These are phyloP conservation scores for Leccinum pallidistipes DNA, from an alignment of 1,284 basidiomycete genomes.

Conservation along the genomic window DNA sequence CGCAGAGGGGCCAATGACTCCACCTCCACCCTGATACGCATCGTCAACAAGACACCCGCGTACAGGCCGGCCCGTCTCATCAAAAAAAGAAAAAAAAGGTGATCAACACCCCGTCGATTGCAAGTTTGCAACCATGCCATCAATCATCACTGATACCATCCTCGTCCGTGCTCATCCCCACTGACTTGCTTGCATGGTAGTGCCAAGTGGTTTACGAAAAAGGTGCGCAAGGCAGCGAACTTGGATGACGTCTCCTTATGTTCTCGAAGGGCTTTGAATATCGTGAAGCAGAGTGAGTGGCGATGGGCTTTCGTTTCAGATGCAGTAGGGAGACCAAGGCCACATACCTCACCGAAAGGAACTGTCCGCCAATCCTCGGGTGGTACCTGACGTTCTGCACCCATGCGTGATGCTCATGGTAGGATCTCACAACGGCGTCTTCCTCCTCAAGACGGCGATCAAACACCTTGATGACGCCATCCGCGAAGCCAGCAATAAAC, in stretches of 20 bases:
- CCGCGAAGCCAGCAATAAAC: conserved; percentile 91
- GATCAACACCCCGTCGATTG: too few species aligned
- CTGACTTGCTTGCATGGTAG: conserved; percentile 42
- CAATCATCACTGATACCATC: conserved; percentile 7
- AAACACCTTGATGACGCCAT: conserved; percentile 89
- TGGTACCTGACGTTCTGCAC: conserved; percentile 91
- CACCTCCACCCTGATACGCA: too few species aligned
- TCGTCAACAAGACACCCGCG: too few species aligned
- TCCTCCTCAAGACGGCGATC: conserved; percentile 88
- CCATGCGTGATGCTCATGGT: conserved; percentile 87
- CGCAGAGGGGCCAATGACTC: too few species aligned
- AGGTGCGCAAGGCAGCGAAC: conserved; percentile 36
- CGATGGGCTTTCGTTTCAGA: neutral
- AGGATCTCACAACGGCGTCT: conserved; percentile 82
- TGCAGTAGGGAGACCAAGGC: neutral
- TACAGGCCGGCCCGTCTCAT: too few species aligned
- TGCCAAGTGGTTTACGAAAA: conserved; percentile 80
- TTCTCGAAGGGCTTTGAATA: conserved; percentile 70
- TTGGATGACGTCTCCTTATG: conserved; percentile 7
- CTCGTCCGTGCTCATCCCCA: neutral
- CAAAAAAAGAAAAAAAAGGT: too few species aligned
- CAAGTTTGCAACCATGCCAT: too few species aligned
- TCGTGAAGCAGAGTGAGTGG: conserved; percentile 46
- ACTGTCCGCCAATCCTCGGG: conserved; percentile 68
- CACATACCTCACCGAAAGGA: conserved; percentile 85